Evolutionary conservation across 1,284 basidiomycete genomes (phyloP), one percentile per base, ranked within the genome.

Genomic region (Moesziomyces sp.): DNA sequence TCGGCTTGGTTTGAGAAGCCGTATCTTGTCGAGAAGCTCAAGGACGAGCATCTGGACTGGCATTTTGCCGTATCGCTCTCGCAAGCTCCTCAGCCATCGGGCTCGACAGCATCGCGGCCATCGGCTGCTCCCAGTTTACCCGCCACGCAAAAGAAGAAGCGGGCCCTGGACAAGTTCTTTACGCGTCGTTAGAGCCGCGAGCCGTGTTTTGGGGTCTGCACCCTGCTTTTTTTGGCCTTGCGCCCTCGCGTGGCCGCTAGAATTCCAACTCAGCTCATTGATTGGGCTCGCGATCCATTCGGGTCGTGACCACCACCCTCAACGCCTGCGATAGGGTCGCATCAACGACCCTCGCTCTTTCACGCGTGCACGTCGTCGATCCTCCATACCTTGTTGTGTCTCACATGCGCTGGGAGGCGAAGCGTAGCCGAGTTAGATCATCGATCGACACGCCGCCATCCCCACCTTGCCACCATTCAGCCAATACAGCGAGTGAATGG

Each of bases 41-140:
- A 67, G 45, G 67, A 80, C 45, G 78, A 80, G 52, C 78, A 80
- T 50, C 60, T 67, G 18, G 78, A 80, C 55, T 80, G 71, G 70
- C 78, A 80, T 34, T 77, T 79, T 58, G 78, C 78, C 44, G 54
- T 79, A n/a, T 61, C 64, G 5, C 64, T 75, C 16, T 75, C 73
- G 14, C 67, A 74, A 35, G 71, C 63, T 11, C 58, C 58, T 35
- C n/a, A 55, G 0, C 19, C 58, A 13, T 18, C 48, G 6, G 38
- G 47, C 6, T 35, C 46, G 21, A 44, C 49, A 13, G 24, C 46
- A 13, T 11, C 44, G 28, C 16, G 55, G 34, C 18, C 49, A 11
- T 26, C 53, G 19, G 46, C 48, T 40, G 49, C 42, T 1, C 28
- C 26, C 16, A n/a, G 23, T 18, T 19, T 24, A 21, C 35, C 21